Percentiles rank a stretch among this genome's conserved stretches.
phyloP scores from a whole-genome alignment of 148 eudicot genomes.

The Nyssa sinensis region DNA sequence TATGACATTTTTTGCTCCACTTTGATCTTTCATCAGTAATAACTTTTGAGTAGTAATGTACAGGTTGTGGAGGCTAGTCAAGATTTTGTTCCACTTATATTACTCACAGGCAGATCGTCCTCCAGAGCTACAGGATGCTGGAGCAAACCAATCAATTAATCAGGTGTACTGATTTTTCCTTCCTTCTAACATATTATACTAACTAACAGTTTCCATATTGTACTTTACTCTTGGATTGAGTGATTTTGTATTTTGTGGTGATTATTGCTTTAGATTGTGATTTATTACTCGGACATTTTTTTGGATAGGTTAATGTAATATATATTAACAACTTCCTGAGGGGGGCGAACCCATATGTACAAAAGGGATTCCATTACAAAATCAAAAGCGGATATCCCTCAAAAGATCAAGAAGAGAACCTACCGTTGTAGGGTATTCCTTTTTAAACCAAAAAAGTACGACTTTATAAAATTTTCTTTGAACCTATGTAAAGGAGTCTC shows the following conservation, averaged over 20 bases:
- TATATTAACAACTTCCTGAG: too few species aligned
- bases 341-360: too few species aligned
- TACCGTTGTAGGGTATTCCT: too few species aligned
- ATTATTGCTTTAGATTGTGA: background rate
- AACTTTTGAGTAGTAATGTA: constrained; percentile 3
- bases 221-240: background rate
- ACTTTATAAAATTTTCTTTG: too few species aligned
- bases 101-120: constrained; percentile 99
- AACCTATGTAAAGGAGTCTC: too few species aligned
- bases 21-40: background rate
- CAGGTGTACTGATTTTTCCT: constrained; percentile 48
- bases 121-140: constrained; percentile 78
- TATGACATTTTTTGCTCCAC: constrained; percentile 1
- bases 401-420: too few species aligned
- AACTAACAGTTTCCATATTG: too few species aligned
- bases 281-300: too few species aligned
- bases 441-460: too few species aligned
- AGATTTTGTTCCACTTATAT: constrained; percentile 79
- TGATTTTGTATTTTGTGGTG: background rate
- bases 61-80: constrained; percentile 99
- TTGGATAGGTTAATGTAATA: too few species aligned
- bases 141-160: constrained; percentile 97
- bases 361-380: too few species aligned
- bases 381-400: too few species aligned
- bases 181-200: background rate